Evolutionary conservation across 345 rosid genomes (phyloP).

Genomic region (Erucastrum elatum): DNA sequence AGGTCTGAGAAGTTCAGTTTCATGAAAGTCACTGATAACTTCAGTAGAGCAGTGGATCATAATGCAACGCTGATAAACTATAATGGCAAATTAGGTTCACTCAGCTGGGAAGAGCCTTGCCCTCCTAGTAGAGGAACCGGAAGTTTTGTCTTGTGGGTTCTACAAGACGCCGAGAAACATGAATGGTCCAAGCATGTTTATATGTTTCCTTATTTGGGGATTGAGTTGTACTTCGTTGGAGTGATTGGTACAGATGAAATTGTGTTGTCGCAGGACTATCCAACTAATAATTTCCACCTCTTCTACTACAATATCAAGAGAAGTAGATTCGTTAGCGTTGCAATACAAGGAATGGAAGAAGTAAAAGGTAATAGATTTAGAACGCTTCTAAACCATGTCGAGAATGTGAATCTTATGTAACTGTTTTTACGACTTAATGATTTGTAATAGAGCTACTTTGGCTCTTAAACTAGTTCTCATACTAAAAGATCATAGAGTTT

Average conservation of each 20-base stretch:
- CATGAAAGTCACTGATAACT: background rate
- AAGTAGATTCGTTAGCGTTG: background rate
- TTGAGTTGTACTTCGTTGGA: background rate
- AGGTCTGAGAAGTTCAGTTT: background rate
- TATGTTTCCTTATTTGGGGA: background rate
- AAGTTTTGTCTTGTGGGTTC: background rate
- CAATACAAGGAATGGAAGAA: background rate
- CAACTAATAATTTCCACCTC: background rate
- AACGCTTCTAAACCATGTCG: background rate
- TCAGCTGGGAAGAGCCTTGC: background rate
- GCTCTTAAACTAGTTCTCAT: background rate
- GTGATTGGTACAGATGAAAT: background rate
- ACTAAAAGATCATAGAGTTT: background rate
- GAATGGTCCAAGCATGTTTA: background rate
- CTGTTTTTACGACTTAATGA: background rate
- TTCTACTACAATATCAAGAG: background rate
- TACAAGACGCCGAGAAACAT: background rate
- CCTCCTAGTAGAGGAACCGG: background rate
- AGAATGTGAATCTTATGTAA: background rate
- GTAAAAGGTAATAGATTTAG: background rate
- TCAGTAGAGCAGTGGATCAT: background rate
- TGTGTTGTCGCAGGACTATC: background rate
- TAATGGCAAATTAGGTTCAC: background rate
- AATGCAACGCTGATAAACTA: background rate
- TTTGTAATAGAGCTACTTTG: background rate